phyloP scores from a whole-genome alignment of 345 rosid species.

The Melastoma malabathricum region DNA sequence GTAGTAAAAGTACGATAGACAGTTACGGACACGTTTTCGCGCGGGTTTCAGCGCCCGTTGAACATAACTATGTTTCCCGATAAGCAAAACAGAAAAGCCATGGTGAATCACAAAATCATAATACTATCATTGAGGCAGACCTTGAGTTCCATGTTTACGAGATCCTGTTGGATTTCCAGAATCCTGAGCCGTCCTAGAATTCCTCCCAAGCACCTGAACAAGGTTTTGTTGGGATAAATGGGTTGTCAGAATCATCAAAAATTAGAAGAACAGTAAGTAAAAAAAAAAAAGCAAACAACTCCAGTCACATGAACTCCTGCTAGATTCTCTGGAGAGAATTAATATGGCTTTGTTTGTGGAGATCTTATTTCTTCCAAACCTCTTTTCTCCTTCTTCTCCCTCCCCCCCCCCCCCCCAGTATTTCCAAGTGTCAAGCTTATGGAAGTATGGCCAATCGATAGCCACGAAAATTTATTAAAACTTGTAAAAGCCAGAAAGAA shows the following conservation, averaged over 20 bases:
- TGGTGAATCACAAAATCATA: background rate
- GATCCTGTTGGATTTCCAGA: conserved; percentile 25
- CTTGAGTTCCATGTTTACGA: conserved; percentile 32
- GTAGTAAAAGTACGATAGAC: background rate
- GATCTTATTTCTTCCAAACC: too few relatives aligned
- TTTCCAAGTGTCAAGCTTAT: too few relatives aligned
- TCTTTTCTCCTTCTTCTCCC: too few relatives aligned
- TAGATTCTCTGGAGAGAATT: too few relatives aligned
- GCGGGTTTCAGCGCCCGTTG: background rate
- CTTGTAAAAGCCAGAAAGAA: too few relatives aligned
- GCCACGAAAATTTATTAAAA: too few relatives aligned
- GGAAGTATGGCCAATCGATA: too few relatives aligned
- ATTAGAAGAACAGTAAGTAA: background rate
- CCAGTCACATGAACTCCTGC: too few relatives aligned
- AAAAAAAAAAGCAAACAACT: background rate
- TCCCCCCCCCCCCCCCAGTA: too few relatives aligned
- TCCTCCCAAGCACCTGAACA: conserved; percentile 20
- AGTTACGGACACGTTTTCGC: too few relatives aligned
- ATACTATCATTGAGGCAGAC: conserved; percentile 9
- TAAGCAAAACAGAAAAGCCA: background rate
- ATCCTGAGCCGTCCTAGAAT: conserved; percentile 18
- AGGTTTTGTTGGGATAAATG: background rate
- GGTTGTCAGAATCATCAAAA: background rate
- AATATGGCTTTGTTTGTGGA: too few relatives aligned
- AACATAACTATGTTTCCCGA: background rate